phyloP scores from a whole-genome alignment of 805 yeast genomes.

The Kazachstania psychrophila region DNA sequence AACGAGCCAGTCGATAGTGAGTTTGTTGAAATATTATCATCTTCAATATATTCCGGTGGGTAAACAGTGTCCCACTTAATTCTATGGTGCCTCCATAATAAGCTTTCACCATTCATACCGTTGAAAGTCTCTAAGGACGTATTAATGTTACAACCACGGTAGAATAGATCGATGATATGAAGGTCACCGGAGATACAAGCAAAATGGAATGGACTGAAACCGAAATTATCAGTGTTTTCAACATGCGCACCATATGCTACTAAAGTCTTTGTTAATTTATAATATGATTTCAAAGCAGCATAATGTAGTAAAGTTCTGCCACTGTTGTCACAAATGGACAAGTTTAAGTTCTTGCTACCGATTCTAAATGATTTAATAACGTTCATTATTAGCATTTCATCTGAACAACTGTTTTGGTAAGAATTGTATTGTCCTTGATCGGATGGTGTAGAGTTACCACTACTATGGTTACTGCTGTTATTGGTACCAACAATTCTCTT shows the following conservation, averaged over 20 bases:
- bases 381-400: constrained; percentile 33
- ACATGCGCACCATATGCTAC: constrained; percentile 55
- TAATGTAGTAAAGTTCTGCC: constrained; percentile 85
- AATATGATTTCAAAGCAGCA: constrained; percentile 69
- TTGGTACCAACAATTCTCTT: constrained; percentile 67
- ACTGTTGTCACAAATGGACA: constrained; percentile 62
- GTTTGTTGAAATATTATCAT: constrained; percentile 3
- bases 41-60: constrained; percentile 29
- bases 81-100: constrained; percentile 26
- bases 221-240: constrained; percentile 66
- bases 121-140: constrained; percentile 42
- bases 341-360: constrained; percentile 2
- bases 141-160: constrained; percentile 53
- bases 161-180: constrained; percentile 49
- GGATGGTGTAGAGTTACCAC: constrained; percentile 4
- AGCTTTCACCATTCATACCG: constrained; percentile 35
- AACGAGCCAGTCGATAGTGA: constrained; percentile 2
- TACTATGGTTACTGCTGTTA: not conserved
- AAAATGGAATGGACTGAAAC: constrained; percentile 77
- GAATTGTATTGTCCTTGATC: not conserved
- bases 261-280: constrained; percentile 51
- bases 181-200: constrained; percentile 71
- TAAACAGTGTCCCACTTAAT: constrained; percentile 26
- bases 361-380: constrained; percentile 55
- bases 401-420: constrained; percentile 8